Base-by-base conservation (phyloP, 495 filamentous ascomycete species). In the Sphaerosporella brunnea region DNA sequence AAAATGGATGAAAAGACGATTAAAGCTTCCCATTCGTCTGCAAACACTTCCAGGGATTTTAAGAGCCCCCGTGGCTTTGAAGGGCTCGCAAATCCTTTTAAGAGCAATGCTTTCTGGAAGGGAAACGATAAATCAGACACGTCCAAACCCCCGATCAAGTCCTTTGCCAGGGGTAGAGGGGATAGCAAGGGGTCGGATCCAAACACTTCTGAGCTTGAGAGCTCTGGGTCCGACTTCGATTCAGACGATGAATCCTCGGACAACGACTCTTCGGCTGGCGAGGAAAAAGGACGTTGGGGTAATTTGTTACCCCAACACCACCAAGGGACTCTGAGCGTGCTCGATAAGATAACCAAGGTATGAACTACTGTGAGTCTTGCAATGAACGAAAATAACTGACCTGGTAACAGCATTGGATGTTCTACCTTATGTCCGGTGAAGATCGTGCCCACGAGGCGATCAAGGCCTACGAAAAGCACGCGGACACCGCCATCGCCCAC, bases 341-440 rank as follows among this genome's bases (percentile, higher is more conserved):
- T 59, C 21, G 45, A 58, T 18, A 51, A 54, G 32, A 59, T 59
- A 23, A 43, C 54, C 1, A 47, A 52, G 28, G 55, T 58, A 53
- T 45, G 23, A 23, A 19, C 4, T 23, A 4, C 19, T 43, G 7
- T 5, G 24, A 43, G 5, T 21, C 25, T 24, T 7, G 20, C 10
- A 43, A 9, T 10, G 8, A 7, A 7, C 16, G 7, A 5, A 5
- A 7, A 43, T 23, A 7, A 11, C 39, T 43, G 15, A 37, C 35
- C 8, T 5, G 7, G 25, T 11, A 7, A 28, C 4, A 46, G 25
- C 43, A 34, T 34, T 46, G 43, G 43, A 36, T 59, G 8, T 48
- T 40, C 38, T 59, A 59, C 35, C 37, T 59, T 13, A 57, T 59
- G 54, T 48, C 53, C 30, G 26, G 55, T 5, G 55, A 59, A 39